A percentile compares a stretch with the other conserved stretches of the same genome.
phyloP scores from a whole-genome alignment of 805 yeast genomes.

The Lipomyces spencermartinsiae region DNA sequence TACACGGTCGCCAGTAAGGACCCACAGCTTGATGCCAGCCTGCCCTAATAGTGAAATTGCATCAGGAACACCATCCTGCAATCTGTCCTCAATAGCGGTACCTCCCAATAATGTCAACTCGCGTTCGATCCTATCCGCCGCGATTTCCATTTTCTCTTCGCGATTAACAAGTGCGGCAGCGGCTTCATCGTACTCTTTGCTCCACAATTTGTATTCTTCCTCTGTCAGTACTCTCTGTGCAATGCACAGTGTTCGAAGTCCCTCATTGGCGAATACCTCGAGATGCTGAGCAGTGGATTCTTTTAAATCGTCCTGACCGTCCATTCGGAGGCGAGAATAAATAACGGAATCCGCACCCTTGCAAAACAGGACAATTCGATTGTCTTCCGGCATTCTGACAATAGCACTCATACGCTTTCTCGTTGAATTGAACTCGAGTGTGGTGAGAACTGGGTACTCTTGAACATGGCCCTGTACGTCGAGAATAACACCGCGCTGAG shows the following conservation, averaged over 20 bases:
- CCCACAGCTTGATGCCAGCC: slow-evolving; percentile 85
- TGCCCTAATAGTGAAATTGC: slow-evolving; percentile 67
- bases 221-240: slow-evolving; percentile 61
- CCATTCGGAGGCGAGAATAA: slow-evolving; percentile 53
- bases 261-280: slow-evolving; percentile 76
- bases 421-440: slow-evolving; percentile 69
- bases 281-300: slow-evolving; percentile 66
- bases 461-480: slow-evolving; percentile 54
- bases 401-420: slow-evolving; percentile 82
- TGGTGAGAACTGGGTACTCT: slow-evolving; percentile 59
- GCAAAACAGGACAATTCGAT: slow-evolving; percentile 55
- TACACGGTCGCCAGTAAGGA: slow-evolving; percentile 79
- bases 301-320: slow-evolving; percentile 54
- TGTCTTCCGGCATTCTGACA: slow-evolving; percentile 53
- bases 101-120: slow-evolving; percentile 69
- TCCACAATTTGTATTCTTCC: slow-evolving; percentile 60
- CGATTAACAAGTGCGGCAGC: slow-evolving; percentile 61
- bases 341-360: slow-evolving; percentile 84
- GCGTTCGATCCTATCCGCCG: slow-evolving; percentile 65
- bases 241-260: slow-evolving; percentile 76
- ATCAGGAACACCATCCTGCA: slow-evolving; percentile 80
- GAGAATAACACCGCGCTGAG: slow-evolving; percentile 55
- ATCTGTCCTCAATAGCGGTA: slow-evolving; percentile 80
- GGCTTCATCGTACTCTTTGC: slow-evolving; percentile 61
- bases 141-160: slow-evolving; percentile 60